Conservation (phyloP, 345 rosid genomes). For the Turnera subulata region DNA sequence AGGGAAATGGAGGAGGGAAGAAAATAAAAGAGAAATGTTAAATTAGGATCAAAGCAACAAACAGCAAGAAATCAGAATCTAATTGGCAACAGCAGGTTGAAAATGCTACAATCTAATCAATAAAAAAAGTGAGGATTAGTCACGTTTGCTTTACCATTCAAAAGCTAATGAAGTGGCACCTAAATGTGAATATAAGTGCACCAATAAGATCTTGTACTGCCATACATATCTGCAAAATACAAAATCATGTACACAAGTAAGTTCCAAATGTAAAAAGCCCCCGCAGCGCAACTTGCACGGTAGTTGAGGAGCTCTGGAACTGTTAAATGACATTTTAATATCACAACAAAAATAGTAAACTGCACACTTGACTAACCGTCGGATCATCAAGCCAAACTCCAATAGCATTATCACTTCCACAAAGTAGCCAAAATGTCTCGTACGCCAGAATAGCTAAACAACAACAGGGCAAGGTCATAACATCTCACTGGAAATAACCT, state of each 20-base stretch:
- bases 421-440: constrained; percentile 65
- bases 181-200: constrained; percentile 83
- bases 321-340: too few relatives aligned
- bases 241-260: constrained; percentile 16
- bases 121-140: background rate
- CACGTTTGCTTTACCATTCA: constrained; percentile 58
- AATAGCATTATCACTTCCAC: constrained; percentile 87
- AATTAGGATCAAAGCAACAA: background rate
- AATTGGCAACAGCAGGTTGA: background rate
- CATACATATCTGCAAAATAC: constrained; percentile 63
- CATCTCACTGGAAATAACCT: too few relatives aligned
- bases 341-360: background rate
- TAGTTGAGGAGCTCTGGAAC: background rate
- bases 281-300: background rate
- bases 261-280: background rate
- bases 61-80: background rate
- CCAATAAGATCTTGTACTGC: constrained; percentile 85
- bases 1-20: background rate
- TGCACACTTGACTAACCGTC: constrained; percentile 47
- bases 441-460: constrained; percentile 73
- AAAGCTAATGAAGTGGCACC: constrained; percentile 70
- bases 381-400: constrained; percentile 81
- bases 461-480: constrained; percentile 5
- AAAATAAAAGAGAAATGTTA: background rate
- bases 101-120: background rate